These are phyloP conservation scores for Aspergillus sp. DNA, from an alignment of 2,329 filamentous ascomycete species.

Conservation along the genomic window DNA sequence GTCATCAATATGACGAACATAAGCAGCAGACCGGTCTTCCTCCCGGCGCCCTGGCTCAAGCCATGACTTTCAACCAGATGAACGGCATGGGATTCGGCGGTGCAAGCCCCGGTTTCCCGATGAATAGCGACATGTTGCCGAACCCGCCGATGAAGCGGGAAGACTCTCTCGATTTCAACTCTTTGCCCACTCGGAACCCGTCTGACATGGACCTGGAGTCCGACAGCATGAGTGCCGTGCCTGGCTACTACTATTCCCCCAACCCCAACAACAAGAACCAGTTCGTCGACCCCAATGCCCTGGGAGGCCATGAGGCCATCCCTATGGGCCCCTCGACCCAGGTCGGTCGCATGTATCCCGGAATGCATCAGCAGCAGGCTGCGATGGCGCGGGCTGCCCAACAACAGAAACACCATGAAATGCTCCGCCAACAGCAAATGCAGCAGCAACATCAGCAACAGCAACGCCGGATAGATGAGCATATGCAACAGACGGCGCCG, in stretches of 20 bases:
- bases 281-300: conserved; percentile 71
- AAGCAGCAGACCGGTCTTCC: conserved; percentile 94
- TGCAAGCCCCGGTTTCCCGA: conserved; percentile 42
- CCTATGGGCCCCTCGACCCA: conserved; percentile 51
- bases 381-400: conserved; percentile 72
- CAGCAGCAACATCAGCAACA: conserved; percentile 36
- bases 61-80: conserved; percentile 71
- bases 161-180: conserved; percentile 65
- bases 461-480: conserved; percentile 26
- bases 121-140: conserved; percentile 61
- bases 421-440: conserved; percentile 58
- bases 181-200: conserved; percentile 53
- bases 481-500: conserved; percentile 22
- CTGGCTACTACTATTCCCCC: conserved; percentile 64
- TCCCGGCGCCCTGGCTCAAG: conserved; percentile 75
- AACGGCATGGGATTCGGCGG: conserved; percentile 40
- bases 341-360: conserved; percentile 79
- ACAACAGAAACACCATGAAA: conserved; percentile 60
- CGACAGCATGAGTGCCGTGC: conserved; percentile 58
- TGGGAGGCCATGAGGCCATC: conserved; percentile 61
- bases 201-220: conserved; percentile 69
- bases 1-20: conserved; percentile 92
- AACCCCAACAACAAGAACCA: conserved; percentile 43
- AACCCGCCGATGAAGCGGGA: conserved; percentile 41
- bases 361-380: conserved; percentile 87